A percentile compares a stretch with the other conserved stretches of the same genome.
Evolutionary conservation across 176 grass and related monocot genomes (phyloP).

Genomic region (Oryza punctata): DNA sequence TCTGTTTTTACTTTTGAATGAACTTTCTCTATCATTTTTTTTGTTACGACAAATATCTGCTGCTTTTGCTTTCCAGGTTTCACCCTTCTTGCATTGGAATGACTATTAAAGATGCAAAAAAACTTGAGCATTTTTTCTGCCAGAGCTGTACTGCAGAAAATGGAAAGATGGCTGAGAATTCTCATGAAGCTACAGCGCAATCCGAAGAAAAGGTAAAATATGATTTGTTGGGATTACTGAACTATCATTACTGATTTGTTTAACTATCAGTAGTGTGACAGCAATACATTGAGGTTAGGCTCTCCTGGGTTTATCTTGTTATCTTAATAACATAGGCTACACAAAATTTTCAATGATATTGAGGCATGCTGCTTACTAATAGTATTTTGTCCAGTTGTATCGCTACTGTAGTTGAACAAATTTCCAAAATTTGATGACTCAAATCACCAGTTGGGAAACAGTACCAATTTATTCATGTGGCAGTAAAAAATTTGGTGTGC

Average conservation of each 20-base stretch:
- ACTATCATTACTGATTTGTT: background rate
- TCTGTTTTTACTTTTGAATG: background rate
- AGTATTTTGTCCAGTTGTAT: background rate
- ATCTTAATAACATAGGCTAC: background rate
- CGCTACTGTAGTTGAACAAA: background rate
- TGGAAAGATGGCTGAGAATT: conserved; percentile 73
- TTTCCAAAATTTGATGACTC: background rate
- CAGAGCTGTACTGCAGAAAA: conserved; percentile 81
- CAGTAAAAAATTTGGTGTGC: background rate
- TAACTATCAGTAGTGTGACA: background rate
- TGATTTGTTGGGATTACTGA: background rate
- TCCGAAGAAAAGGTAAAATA: conserved; percentile 81
- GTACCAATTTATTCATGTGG: background rate
- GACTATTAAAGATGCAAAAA: conserved; percentile 94
- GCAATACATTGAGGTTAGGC: background rate
- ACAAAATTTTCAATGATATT: background rate
- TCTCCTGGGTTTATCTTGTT: background rate
- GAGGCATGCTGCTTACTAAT: background rate
- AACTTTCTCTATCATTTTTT: conserved; percentile 3
- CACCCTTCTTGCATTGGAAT: conserved; percentile 90
- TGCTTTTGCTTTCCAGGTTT: conserved; percentile 63
- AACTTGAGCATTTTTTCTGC: conserved; percentile 95
- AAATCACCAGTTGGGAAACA: background rate
- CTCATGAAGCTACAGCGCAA: conserved; percentile 64
- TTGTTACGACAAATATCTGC: background rate